phyloP scores from a whole-genome alignment of 805 yeast species.

The Myxozyma vanderwaltii region DNA sequence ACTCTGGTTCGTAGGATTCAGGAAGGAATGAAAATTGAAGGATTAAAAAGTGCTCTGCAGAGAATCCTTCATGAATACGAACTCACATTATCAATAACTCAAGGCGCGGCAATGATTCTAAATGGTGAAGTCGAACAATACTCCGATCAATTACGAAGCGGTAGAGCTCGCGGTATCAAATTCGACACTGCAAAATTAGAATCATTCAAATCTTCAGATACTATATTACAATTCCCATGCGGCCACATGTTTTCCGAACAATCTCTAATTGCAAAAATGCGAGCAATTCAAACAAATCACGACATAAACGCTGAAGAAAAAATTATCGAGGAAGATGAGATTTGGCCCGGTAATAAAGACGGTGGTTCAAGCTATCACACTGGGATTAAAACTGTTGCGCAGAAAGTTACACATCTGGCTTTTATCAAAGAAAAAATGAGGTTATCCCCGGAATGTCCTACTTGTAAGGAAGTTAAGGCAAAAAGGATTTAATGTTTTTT shows the following conservation, averaged over 20 bases:
- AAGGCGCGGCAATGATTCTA: constrained; percentile 18
- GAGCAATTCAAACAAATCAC: background rate
- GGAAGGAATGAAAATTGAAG: constrained; percentile 60
- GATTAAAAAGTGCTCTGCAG: constrained; percentile 60
- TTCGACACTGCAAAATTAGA: constrained; percentile 28
- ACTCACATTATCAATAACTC: constrained; percentile 39
- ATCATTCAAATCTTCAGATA: constrained; percentile 18
- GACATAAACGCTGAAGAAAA: constrained; percentile 3
- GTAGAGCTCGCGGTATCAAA: constrained; percentile 30
- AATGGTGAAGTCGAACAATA: constrained; percentile 25
- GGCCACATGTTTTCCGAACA: constrained; percentile 29
- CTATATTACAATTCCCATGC: constrained; percentile 24
- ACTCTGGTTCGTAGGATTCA: constrained; percentile 69
- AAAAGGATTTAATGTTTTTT: too few species aligned
- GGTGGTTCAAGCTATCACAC: constrained; percentile 2
- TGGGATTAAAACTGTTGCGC: constrained; percentile 23
- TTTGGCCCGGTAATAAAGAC: constrained; percentile 17
- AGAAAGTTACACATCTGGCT: constrained; percentile 31
- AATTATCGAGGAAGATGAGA: constrained; percentile 11
- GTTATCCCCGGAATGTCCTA: constrained; percentile 18
- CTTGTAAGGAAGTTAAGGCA: constrained; percentile 13
- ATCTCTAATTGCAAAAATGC: constrained; percentile 3
- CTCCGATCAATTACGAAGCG: constrained; percentile 25
- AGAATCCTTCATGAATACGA: constrained; percentile 67
- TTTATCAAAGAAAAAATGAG: constrained; percentile 25